Evolutionary conservation across 106 monocot species (phyloP).

Genomic region (Ottelia alismoides): DNA sequence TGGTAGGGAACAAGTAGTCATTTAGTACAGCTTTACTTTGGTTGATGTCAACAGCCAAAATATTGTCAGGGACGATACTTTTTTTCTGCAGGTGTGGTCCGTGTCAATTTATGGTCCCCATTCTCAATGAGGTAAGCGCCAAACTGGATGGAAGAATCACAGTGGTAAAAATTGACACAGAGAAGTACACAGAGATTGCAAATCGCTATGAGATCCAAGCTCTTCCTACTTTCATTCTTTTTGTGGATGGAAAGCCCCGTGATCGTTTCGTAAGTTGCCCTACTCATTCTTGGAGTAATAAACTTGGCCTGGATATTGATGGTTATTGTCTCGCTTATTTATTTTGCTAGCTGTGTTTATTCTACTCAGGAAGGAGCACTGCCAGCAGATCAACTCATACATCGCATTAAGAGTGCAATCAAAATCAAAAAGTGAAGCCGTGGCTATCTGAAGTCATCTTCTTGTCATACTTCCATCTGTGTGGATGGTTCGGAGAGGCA

Average conservation of each 20-base stretch:
- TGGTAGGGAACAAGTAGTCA: too few species aligned
- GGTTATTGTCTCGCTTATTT: too few species aligned
- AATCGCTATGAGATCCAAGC: slow-evolving; percentile 59
- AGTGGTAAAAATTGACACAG: slow-evolving; percentile 90
- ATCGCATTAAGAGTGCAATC: slow-evolving; percentile 53
- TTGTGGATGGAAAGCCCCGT: slow-evolving; percentile 78
- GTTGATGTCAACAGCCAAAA: too few species aligned
- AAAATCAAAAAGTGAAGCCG: slow-evolving; percentile 20
- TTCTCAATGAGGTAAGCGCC: slow-evolving; percentile 68
- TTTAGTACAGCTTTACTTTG: too few species aligned
- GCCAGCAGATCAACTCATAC: slow-evolving; percentile 64
- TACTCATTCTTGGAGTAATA: too few species aligned
- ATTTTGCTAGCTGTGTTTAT: too few species aligned
- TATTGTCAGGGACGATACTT: too few species aligned
- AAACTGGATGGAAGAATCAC: slow-evolving; percentile 52
- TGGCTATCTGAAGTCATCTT: too few species aligned
- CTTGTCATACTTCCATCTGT: too few species aligned
- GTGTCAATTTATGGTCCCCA: slow-evolving; percentile 84
- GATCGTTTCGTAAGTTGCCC: slow-evolving; percentile 79
- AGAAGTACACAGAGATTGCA: slow-evolving; percentile 73
- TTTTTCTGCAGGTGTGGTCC: slow-evolving; percentile 98
- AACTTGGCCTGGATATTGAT: too few species aligned
- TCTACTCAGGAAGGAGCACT: slow-evolving; percentile 97
- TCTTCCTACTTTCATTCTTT: slow-evolving; percentile 87
- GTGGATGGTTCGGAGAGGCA: too few species aligned